Percentiles rank a stretch among this genome's conserved stretches.
Conservation (phyloP, 2,329 filamentous ascomycete genomes). For the Aspergillus sp. region DNA sequence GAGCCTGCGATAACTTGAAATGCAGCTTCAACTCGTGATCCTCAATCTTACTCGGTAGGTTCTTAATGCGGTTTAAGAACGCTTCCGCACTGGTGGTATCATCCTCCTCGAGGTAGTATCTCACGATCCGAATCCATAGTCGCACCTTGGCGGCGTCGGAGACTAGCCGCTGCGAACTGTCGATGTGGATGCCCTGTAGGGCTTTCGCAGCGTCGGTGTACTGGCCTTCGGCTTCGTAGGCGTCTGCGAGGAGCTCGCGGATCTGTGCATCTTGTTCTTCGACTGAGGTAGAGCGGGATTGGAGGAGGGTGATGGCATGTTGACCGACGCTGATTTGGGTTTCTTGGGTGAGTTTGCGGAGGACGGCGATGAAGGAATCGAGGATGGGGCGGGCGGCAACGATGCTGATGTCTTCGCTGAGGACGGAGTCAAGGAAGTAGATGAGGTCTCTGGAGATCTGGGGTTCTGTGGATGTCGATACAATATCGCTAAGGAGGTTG, state of each 20-base stretch:
- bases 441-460: conserved; percentile 64
- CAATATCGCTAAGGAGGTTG: conserved; percentile 59
- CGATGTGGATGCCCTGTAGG: conserved; percentile 82
- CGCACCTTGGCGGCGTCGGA: conserved; percentile 78
- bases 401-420: conserved; percentile 70
- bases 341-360: conserved; percentile 57
- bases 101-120: conserved; percentile 91
- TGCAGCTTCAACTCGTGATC: conserved; percentile 76
- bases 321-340: conserved; percentile 74
- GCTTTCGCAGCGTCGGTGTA: conserved; percentile 75
- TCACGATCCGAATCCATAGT: conserved; percentile 91
- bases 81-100: conserved; percentile 82
- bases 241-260: conserved; percentile 77
- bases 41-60: conserved; percentile 74
- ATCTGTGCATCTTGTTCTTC: conserved; percentile 82
- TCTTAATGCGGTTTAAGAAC: conserved; percentile 94
- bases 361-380: conserved; percentile 64
- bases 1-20: conserved; percentile 88
- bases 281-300: conserved; percentile 70
- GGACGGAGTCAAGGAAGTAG: conserved; percentile 68
- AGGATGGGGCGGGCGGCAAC: conserved; percentile 75
- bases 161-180: conserved; percentile 82
- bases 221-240: conserved; percentile 80
- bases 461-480: conserved; percentile 47
- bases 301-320: conserved; percentile 69